Evolutionary conservation across 257 asterid species (phyloP).

Genomic region (Forsythia viridissima): DNA sequence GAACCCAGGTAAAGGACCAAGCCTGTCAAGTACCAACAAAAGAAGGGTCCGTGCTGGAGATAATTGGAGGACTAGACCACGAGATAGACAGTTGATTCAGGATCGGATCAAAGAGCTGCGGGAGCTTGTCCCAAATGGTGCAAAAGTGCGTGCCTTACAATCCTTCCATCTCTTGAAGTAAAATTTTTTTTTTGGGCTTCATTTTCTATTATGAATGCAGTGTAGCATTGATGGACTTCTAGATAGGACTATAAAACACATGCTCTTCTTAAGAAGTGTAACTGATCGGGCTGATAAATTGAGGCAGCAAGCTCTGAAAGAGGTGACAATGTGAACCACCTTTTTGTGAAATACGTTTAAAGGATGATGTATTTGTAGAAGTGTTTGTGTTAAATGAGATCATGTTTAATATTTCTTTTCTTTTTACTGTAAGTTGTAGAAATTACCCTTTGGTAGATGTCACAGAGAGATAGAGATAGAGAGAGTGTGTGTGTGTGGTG

Average conservation of each 20-base stretch:
- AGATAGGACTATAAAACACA: conserved; percentile 84
- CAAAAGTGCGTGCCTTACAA: conserved; percentile 49
- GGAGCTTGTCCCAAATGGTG: conserved; percentile 82
- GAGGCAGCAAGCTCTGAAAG: conserved; percentile 45
- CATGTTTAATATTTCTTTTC: neutral
- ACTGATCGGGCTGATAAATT: conserved; percentile 71
- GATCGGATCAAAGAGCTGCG: conserved; percentile 88
- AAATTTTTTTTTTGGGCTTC: conserved; percentile 14
- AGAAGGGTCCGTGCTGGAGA: conserved; percentile 47
- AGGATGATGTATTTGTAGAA: neutral
- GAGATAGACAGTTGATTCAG: conserved; percentile 93
- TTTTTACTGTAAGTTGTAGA: neutral
- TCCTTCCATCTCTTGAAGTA: conserved; percentile 20
- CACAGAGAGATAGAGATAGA: neutral
- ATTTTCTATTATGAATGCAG: conserved; percentile 42
- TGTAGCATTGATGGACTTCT: conserved; percentile 97
- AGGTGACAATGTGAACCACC: conserved; percentile 40
- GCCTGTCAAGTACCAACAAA: conserved; percentile 44
- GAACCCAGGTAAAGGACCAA: conserved; percentile 38
- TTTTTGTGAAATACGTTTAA: neutral
- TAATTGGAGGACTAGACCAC: conserved; percentile 66
- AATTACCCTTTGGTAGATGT: neutral
- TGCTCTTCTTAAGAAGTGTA: conserved; percentile 69
- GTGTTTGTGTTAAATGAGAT: neutral
- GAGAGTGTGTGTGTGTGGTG: neutral